Percentiles rank a stretch among this genome's conserved stretches.
Evolutionary conservation across 2,329 filamentous ascomycete species (phyloP).

Genomic region (Nemania bipapillata): DNA sequence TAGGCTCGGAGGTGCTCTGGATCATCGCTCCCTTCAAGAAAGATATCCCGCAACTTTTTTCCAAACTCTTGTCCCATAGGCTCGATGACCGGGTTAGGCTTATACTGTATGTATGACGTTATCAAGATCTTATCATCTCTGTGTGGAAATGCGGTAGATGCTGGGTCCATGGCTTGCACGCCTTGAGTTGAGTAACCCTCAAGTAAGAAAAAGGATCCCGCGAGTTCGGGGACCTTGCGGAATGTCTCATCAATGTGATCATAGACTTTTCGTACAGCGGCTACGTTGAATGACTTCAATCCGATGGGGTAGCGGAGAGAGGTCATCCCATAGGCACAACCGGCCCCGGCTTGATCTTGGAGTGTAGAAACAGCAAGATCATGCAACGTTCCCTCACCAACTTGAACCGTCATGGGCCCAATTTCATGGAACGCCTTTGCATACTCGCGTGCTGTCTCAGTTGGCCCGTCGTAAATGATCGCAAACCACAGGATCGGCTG

Average conservation of each 20-base stretch:
- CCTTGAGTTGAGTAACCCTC: slow-evolving; percentile 43
- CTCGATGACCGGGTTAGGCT: slow-evolving; percentile 34
- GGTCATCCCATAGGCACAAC: slow-evolving; percentile 37
- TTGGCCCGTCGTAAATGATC: slow-evolving; percentile 42
- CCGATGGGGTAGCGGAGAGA: slow-evolving; percentile 41
- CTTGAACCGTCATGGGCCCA: slow-evolving; percentile 27
- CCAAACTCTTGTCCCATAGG: slow-evolving; percentile 34
- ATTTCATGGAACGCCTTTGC: slow-evolving; percentile 40
- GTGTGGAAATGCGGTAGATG: slow-evolving; percentile 40
- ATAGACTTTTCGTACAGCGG: slow-evolving; percentile 38
- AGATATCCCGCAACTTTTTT: slow-evolving; percentile 24
- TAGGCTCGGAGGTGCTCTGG: slow-evolving; percentile 37
- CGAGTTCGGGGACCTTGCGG: slow-evolving; percentile 29
- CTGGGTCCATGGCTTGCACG: slow-evolving; percentile 36
- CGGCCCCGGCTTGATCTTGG: slow-evolving; percentile 33
- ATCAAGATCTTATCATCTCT: slow-evolving; percentile 38
- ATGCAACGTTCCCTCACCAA: slow-evolving; percentile 33
- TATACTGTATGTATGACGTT: slow-evolving; percentile 40
- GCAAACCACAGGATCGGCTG: slow-evolving; percentile 43
- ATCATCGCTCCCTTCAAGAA: slow-evolving; percentile 40
- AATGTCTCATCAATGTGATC: slow-evolving; percentile 39
- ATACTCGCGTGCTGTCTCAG: slow-evolving; percentile 27
- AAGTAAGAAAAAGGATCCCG: slow-evolving; percentile 42
- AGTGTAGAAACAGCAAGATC: slow-evolving; percentile 38
- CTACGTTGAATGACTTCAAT: slow-evolving; percentile 33